These are phyloP conservation scores for Debaryomyces singareniensis DNA, from an alignment of 1,139 yeast genomes.

Conservation along the genomic window DNA sequence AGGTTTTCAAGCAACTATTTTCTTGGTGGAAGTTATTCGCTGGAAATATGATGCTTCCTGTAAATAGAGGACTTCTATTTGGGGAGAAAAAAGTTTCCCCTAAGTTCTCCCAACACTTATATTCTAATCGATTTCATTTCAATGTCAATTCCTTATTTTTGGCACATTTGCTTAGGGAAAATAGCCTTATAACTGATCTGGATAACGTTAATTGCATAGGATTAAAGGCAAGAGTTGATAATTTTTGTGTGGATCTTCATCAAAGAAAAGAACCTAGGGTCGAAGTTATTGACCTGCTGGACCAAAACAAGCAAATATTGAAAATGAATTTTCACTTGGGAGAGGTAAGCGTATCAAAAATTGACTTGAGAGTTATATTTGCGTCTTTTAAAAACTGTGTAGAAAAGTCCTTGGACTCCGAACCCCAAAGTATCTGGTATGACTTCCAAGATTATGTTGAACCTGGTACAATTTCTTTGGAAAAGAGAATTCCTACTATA, in stretches of 20 bases:
- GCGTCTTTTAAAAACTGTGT: slow-evolving; percentile 24
- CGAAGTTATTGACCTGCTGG: slow-evolving; percentile 24
- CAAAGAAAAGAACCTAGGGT: slow-evolving; percentile 39
- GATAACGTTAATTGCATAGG: slow-evolving; percentile 34
- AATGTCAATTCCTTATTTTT: slow-evolving; percentile 33
- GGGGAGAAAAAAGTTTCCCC: slow-evolving; percentile 29
- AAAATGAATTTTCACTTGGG: slow-evolving; percentile 43
- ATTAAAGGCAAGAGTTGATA: slow-evolving; percentile 33
- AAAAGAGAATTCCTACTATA: slow-evolving; percentile 16
- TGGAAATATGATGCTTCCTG: slow-evolving; percentile 37
- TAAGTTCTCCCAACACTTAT: slow-evolving; percentile 39
- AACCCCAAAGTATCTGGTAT: slow-evolving; percentile 26
- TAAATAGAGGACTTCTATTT: slow-evolving; percentile 33
- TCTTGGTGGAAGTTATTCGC: slow-evolving; percentile 42
- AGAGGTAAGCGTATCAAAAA: slow-evolving; percentile 33
- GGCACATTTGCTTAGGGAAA: slow-evolving; percentile 33
- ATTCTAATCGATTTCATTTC: slow-evolving; percentile 36
- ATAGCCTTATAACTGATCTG: slow-evolving; percentile 13
- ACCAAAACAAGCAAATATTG: slow-evolving; percentile 24
- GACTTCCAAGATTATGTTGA: slow-evolving; percentile 40
- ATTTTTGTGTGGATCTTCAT: slow-evolving; percentile 37
- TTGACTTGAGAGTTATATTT: slow-evolving; percentile 33
- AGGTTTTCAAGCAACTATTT: slow-evolving; percentile 33
- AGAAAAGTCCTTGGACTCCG: slow-evolving; percentile 5
- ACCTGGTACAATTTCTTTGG: slow-evolving; percentile 25